Percentiles rank a stretch among this genome's conserved stretches.
phyloP scores from a whole-genome alignment of 805 yeast genomes.

The Spathaspora passalidarum region DNA sequence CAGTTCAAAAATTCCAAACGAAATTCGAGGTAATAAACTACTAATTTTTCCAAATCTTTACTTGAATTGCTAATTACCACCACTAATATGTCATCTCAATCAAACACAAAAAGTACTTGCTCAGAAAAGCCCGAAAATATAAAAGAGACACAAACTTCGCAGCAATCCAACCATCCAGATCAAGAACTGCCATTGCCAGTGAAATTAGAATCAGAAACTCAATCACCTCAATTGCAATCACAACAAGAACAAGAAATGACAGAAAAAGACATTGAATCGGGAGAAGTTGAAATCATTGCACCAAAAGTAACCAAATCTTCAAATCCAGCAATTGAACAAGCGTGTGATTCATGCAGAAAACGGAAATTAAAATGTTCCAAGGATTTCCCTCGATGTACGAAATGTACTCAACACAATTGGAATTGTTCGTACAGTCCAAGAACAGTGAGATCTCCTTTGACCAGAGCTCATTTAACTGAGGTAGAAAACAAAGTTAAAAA shows the following conservation, averaged over 20 bases:
- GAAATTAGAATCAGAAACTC: not conserved
- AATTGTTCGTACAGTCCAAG: conserved; percentile 77
- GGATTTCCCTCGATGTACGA: conserved; percentile 70
- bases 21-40: no score
- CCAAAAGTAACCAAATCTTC: not conserved
- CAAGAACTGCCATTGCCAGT: no score
- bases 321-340: conserved; percentile 47
- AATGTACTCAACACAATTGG: conserved; percentile 71
- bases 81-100: no score
- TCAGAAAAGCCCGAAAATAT: no score
- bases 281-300: not conserved
- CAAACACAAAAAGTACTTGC: no score
- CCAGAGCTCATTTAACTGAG: conserved; percentile 74
- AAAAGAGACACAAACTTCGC: not conserved
- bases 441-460: conserved; percentile 73
- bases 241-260: not conserved
- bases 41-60: no score
- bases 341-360: conserved; percentile 81
- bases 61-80: no score
- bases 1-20: no score
- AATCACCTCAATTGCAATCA: not conserved
- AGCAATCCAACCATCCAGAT: no score
- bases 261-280: not conserved
- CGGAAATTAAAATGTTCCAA: conserved; percentile 80
- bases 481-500: conserved; percentile 52